phyloP scores from a whole-genome alignment of 345 rosid genomes.

The Pugionium dolabratum region DNA sequence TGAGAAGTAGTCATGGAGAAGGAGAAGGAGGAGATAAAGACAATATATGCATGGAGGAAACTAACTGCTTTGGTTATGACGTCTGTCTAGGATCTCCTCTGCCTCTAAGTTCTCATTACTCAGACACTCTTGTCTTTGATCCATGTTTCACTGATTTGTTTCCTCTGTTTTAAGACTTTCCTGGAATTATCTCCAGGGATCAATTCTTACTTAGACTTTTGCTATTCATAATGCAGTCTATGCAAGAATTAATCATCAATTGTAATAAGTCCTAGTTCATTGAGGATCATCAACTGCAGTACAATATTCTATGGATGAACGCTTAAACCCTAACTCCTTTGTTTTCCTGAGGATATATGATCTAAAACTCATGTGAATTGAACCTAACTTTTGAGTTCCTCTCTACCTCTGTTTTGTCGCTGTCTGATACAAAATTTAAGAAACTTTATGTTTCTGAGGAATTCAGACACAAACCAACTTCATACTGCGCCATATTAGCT shows the following conservation, averaged over 20 bases:
- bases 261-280: constrained; percentile 19
- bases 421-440: too few species aligned
- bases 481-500: too few species aligned
- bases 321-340: too few species aligned
- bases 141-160: constrained; percentile 54
- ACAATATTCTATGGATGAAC: background rate
- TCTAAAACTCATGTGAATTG: too few species aligned
- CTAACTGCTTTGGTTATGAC: constrained; percentile 44
- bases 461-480: too few species aligned
- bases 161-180: constrained; percentile 44
- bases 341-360: too few species aligned
- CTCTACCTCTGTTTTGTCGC: too few species aligned
- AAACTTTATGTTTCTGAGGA: too few species aligned
- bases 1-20: constrained; percentile 23
- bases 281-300: constrained; percentile 8
- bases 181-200: constrained; percentile 12
- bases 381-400: too few species aligned
- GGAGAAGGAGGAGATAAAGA: constrained; percentile 27
- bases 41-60: constrained; percentile 45
- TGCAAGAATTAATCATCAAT: constrained; percentile 33
- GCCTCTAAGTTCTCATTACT: constrained; percentile 33
- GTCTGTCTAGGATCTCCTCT: constrained; percentile 42
- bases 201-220: constrained; percentile 39
- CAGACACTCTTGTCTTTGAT: constrained; percentile 37
- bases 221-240: constrained; percentile 30